phyloP scores from a whole-genome alignment of 192 early-diverging fungal species.

The Funneliformis geosporum region DNA sequence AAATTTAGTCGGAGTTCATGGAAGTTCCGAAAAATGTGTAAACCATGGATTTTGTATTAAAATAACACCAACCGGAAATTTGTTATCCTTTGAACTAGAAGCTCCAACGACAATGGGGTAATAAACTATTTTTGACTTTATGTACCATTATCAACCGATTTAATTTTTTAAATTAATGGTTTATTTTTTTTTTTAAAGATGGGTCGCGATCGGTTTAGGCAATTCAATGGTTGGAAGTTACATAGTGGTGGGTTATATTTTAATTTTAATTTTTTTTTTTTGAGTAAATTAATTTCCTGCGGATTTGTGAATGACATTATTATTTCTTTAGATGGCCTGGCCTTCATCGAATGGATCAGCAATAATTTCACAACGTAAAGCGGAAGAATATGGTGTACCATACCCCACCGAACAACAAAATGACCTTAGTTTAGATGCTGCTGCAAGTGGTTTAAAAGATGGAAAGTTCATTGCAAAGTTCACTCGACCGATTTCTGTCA shows the following conservation, averaged over 20 bases:
- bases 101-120: not conserved
- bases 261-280: not conserved
- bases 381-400: not conserved
- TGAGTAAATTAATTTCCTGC: not conserved
- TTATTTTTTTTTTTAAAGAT: not conserved
- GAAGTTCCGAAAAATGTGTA: not conserved
- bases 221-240: not conserved
- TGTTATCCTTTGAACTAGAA: not conserved
- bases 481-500: not conserved
- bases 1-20: not conserved
- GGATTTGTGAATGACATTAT: not conserved
- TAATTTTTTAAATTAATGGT: not conserved
- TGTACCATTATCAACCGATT: too few species aligned
- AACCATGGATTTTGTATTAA: not conserved
- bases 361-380: constrained; percentile 8
- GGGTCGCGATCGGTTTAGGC: constrained; percentile 14
- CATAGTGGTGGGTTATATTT: constrained; percentile 7
- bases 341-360: not conserved
- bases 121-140: not conserved
- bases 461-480: not conserved
- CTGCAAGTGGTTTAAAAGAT: not conserved
- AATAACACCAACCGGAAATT: not conserved
- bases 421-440: not conserved
- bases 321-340: constrained; percentile 20
- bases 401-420: not conserved